phyloP scores from a whole-genome alignment of 352 stramenopile genomes.

The Thalassiosira livingstoniorum region DNA sequence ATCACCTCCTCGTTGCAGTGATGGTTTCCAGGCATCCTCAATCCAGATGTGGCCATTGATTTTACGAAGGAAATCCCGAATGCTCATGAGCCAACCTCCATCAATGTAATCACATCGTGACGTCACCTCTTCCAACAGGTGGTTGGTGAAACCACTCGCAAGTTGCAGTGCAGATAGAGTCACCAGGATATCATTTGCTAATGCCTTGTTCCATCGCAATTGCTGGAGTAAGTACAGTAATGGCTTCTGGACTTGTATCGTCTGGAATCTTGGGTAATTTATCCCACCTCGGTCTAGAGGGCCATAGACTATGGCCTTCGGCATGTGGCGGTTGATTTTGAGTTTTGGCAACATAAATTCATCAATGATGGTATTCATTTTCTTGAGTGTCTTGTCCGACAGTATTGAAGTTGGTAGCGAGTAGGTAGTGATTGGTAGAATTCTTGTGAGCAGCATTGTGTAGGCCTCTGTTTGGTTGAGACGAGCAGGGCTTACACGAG shows the following conservation, averaged over 20 bases:
- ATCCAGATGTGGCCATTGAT: slow-evolving; percentile 19
- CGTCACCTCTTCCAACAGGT: slow-evolving; percentile 10
- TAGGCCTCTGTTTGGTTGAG: not conserved
- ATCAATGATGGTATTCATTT: slow-evolving; percentile 4
- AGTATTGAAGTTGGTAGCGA: slow-evolving; percentile 1
- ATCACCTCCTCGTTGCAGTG: not conserved
- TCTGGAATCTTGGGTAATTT: not conserved
- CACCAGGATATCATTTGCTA: slow-evolving; percentile 29
- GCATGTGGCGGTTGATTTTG: not conserved
- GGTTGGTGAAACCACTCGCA: not conserved
- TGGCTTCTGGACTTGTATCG: slow-evolving; percentile 15
- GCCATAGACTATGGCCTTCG: slow-evolving; percentile 25
- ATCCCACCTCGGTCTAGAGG: slow-evolving; percentile 34
- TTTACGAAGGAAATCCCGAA: slow-evolving; percentile 1
- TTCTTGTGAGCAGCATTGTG: not conserved
- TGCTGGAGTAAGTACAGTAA: slow-evolving; percentile 10
- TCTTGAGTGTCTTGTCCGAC: not conserved
- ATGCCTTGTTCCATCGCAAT: slow-evolving; percentile 2
- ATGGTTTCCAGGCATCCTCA: slow-evolving; percentile 22
- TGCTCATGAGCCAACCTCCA: not conserved
- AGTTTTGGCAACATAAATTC: not conserved
- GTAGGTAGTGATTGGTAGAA: slow-evolving; percentile 23
- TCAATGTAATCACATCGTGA: slow-evolving; percentile 5
- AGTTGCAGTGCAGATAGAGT: slow-evolving; percentile 16
- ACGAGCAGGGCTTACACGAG: not conserved